phyloP scores from a whole-genome alignment of 2,329 filamentous ascomycete genomes.

The Colletotrichum spaethianum region DNA sequence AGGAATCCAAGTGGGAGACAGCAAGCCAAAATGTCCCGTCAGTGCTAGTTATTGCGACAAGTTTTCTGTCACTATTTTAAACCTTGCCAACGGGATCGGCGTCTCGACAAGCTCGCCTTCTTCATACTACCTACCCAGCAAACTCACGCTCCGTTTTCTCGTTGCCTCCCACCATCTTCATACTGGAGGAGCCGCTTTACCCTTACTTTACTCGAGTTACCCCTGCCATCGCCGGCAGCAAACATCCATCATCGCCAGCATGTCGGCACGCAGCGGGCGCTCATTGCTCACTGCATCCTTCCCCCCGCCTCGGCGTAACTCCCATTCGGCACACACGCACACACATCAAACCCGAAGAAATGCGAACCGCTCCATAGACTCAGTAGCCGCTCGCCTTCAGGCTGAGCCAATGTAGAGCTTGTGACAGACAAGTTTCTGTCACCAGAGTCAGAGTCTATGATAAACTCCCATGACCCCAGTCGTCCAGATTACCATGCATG shows the following conservation, averaged over 20 bases:
- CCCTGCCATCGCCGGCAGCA: slow-evolving; percentile 4
- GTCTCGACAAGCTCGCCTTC: neutral
- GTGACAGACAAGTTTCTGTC: slow-evolving; percentile 38
- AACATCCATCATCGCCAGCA: neutral
- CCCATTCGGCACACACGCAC: slow-evolving; percentile 21
- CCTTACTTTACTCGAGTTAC: slow-evolving; percentile 23
- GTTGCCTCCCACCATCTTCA: neutral
- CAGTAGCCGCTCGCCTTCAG: slow-evolving; percentile 1
- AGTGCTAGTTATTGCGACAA: neutral
- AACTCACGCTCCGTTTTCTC: neutral
- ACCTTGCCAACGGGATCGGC: neutral
- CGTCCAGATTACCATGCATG: slow-evolving; percentile 12
- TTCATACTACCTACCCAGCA: neutral
- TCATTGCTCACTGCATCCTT: slow-evolving; percentile 12
- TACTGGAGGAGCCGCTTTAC: slow-evolving; percentile 12
- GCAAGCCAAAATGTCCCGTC: neutral
- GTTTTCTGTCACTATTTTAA: neutral
- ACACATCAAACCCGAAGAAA: neutral
- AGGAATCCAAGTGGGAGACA: slow-evolving; percentile 8
- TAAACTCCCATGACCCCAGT: slow-evolving; percentile 19
- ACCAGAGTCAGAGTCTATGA: slow-evolving; percentile 20
- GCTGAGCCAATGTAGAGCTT: slow-evolving; percentile 3
- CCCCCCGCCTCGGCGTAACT: slow-evolving; percentile 18
- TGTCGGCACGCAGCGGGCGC: slow-evolving; percentile 34
- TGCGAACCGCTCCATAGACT: slow-evolving; percentile 1